Conservation (phyloP, 306 rosid genomes). For the Quercus engelmannii region DNA sequence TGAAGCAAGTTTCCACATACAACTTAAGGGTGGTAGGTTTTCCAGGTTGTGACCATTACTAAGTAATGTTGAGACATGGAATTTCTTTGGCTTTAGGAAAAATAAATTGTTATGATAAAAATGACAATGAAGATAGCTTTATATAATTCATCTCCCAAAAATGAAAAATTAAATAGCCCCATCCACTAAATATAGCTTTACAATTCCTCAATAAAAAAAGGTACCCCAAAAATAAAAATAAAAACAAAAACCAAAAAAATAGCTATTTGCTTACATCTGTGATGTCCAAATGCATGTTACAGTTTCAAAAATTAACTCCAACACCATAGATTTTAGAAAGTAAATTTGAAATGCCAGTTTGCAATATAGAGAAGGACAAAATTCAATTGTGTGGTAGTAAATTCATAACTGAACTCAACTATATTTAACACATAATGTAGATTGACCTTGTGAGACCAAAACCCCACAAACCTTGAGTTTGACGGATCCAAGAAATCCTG, state of each 20-base stretch:
- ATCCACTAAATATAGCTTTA: background rate
- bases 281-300: background rate
- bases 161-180: background rate
- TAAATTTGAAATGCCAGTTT: slow-evolving; percentile 1
- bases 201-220: background rate
- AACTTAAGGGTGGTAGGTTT: background rate
- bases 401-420: background rate
- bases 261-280: background rate
- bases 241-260: background rate
- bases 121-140: background rate
- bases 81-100: background rate
- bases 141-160: background rate
- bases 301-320: background rate
- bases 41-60: background rate
- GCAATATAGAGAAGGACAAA: background rate
- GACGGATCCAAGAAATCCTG: slow-evolving; percentile 98
- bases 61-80: background rate
- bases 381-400: background rate
- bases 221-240: background rate
- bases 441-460: background rate
- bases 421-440: background rate
- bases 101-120: background rate
- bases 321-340: background rate
- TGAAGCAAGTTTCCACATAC: background rate
- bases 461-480: slow-evolving; percentile 79